These are phyloP conservation scores for Phytopythium litorale DNA, from an alignment of 352 stramenopile species.

Conservation along the genomic window DNA sequence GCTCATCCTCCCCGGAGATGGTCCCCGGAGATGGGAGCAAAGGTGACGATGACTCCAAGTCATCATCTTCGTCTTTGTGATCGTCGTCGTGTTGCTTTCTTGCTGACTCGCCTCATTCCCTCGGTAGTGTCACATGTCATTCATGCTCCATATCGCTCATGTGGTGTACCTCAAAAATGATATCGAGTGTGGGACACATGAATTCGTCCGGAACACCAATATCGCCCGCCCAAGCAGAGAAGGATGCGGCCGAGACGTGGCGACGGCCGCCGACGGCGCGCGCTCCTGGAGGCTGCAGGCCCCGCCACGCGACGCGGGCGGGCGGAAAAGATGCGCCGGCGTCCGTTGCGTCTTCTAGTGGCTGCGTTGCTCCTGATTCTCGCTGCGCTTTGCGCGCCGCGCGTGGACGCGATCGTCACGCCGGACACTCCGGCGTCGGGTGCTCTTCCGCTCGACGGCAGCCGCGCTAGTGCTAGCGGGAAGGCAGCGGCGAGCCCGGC, in stretches of 20 bases:
- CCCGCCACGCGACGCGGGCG: not conserved
- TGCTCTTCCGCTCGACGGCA: not conserved
- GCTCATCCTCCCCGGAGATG: not conserved
- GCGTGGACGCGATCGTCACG: conserved; percentile 19
- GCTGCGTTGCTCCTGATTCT: not conserved
- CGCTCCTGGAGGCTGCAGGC: not conserved
- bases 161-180: not conserved
- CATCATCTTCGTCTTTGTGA: not conserved
- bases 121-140: not conserved
- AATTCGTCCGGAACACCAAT: not conserved
- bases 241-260: not conserved
- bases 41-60: not conserved
- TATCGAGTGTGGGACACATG: not conserved
- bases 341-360: not conserved
- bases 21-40: not conserved
- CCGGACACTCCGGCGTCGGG: conserved; percentile 15
- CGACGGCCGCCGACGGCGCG: not conserved
- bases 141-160: not conserved
- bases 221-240: not conserved
- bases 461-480: not conserved
- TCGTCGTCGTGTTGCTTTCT: not conserved
- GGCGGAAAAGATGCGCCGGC: not conserved
- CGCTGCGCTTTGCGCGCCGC: not conserved
- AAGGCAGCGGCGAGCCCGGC: not conserved
- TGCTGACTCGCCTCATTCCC: not conserved